Evolutionary conservation across 179 eudicot species (phyloP), one percentile per base, ranked within the genome.

Genomic region (Vitellaria paradoxa): DNA sequence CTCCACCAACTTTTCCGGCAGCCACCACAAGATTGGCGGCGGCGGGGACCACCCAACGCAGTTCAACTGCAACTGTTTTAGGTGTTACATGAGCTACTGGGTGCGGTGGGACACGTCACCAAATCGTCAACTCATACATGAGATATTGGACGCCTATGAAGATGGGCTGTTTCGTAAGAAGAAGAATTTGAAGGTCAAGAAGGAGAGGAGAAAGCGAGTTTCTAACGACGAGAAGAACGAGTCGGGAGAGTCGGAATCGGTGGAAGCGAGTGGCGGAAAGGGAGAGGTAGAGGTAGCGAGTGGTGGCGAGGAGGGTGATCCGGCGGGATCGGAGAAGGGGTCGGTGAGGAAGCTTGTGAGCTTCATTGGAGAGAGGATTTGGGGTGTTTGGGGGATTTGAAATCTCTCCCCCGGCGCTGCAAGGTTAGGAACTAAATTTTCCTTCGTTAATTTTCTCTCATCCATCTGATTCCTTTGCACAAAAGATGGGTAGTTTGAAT

Each of bases 61-160:
- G 24, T 89, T 79, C 65, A 17, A 79, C 13, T 92, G 92, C 77
- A 80, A 81, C 75, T 92, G 97, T 18, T 92, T 92, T 23, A 52
- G 77, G 30, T 92, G 97, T 60, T 92, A 92, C 73, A 92, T 87
- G 55, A 82, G 77, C 23, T 92, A 76, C 75, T 92, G 97, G 97
- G 90, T 82, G 0, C 85, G 92, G 9, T 92, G 94, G 97, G 92
- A 92, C 73, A 47, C 88, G 1, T 92, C 97, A 0, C 89, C 91
- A 0, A 92, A 90, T 56, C 89, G 91, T 0, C 86, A 92, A 6
- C 74, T 90, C 9, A 92, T 92, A 9, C 91, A 92, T 49, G 88
- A 92, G 24, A 87, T 90, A 6, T 81, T 92, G 9, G 94, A 92
- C 12, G 91, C 88, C 23, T 88, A 87, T 21, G 97, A 92, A 70